phyloP scores from a whole-genome alignment of 495 filamentous ascomycete species.

The Cladorrhinum samala region DNA sequence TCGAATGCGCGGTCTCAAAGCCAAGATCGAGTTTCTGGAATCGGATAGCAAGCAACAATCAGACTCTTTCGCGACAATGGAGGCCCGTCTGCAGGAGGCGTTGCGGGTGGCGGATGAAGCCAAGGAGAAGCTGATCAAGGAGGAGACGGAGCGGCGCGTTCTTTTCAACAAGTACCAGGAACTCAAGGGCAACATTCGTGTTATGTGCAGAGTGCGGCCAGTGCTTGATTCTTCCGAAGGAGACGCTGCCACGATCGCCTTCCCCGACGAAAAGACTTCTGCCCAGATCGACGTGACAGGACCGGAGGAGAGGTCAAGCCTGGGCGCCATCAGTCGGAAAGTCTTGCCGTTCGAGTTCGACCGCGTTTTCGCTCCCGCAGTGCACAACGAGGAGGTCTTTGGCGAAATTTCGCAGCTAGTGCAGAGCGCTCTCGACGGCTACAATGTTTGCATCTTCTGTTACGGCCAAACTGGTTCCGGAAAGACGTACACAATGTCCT shows the following conservation, averaged over 20 bases:
- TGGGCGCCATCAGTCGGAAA: slow-evolving; percentile 68
- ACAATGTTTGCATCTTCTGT: slow-evolving; percentile 99
- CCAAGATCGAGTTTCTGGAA: slow-evolving; percentile 80
- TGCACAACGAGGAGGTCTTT: slow-evolving; percentile 82
- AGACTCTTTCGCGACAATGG: slow-evolving; percentile 67
- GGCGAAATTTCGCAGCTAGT: slow-evolving; percentile 96
- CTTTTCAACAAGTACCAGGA: slow-evolving; percentile 98
- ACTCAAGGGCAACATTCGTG: slow-evolving; percentile 97
- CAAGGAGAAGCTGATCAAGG: slow-evolving; percentile 77
- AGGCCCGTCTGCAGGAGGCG: slow-evolving; percentile 71
- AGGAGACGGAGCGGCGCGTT: slow-evolving; percentile 85
- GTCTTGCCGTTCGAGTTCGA: slow-evolving; percentile 88
- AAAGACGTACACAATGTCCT: slow-evolving; percentile 96
- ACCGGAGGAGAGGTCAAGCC: slow-evolving; percentile 73
- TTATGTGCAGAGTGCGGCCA: slow-evolving; percentile 96
- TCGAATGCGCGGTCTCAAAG: slow-evolving; percentile 64
- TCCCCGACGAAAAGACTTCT: slow-evolving; percentile 73
- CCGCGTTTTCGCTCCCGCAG: slow-evolving; percentile 75
- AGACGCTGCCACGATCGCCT: slow-evolving; percentile 62
- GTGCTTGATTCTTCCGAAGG: slow-evolving; percentile 52
- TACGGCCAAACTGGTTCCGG: slow-evolving; percentile 97
- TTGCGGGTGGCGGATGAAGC: slow-evolving; percentile 58
- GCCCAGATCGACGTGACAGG: slow-evolving; percentile 82
- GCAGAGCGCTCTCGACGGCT: slow-evolving; percentile 92
- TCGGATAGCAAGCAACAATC: slow-evolving; percentile 81